phyloP scores from a whole-genome alignment of 805 yeast species.

The Yarrowia porcina region DNA sequence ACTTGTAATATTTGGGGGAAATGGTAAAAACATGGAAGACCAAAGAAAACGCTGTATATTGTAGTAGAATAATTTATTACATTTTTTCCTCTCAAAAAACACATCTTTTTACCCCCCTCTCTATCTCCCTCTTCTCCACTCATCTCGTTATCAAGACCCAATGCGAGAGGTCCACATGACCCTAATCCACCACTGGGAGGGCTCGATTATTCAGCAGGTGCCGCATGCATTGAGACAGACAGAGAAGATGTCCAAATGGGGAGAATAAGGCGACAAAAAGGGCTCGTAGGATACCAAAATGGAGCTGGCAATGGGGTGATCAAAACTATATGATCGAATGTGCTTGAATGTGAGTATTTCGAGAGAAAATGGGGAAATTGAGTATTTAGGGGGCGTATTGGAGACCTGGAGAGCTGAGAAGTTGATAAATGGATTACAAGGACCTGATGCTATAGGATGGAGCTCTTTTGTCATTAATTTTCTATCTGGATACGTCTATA shows the following conservation, averaged over 20 bases:
- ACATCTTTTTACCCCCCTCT: not conserved
- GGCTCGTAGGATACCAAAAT: not conserved
- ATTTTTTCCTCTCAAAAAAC: not conserved
- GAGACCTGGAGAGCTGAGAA: too few species aligned
- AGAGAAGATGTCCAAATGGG: not conserved
- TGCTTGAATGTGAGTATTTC: too few species aligned
- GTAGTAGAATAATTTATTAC: not conserved
- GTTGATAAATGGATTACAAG: too few species aligned
- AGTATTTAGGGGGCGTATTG: too few species aligned
- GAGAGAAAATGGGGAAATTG: too few species aligned
- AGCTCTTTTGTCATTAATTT: too few species aligned
- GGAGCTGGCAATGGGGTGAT: not conserved
- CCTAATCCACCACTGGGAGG: not conserved
- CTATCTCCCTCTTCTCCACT: not conserved
- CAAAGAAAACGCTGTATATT: too few species aligned
- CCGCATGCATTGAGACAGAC: not conserved
- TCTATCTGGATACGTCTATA: too few species aligned
- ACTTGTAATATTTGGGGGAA: not conserved
- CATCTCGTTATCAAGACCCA: conserved; percentile 11
- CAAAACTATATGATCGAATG: too few species aligned
- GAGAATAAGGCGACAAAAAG: not conserved
- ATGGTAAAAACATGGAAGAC: not conserved
- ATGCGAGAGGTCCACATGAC: conserved; percentile 15
- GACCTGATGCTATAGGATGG: too few species aligned
- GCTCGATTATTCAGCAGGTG: not conserved